A percentile compares a stretch with the other conserved stretches of the same genome.
phyloP scores from a whole-genome alignment of 495 filamentous ascomycete species.

The Penicillium taxi region DNA sequence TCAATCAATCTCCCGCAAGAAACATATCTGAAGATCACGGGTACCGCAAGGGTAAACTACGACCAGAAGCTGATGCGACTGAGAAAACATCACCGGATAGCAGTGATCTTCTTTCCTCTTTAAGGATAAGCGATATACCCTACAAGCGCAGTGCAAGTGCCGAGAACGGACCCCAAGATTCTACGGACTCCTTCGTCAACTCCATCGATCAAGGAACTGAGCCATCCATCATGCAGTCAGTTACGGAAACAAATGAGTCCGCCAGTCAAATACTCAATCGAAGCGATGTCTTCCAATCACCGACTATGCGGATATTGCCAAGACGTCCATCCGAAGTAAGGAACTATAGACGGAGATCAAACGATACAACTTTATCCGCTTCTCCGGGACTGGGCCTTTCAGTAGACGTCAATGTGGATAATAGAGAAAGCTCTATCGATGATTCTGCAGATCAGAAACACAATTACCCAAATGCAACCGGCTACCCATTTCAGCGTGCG shows the following conservation, averaged over 20 bases:
- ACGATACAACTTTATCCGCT: conserved; percentile 35
- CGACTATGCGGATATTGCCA: conserved; percentile 51
- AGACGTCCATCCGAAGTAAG: conserved; percentile 21
- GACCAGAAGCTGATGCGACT: conserved; percentile 12
- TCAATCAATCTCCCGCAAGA: conserved; percentile 55
- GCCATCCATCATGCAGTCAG: conserved; percentile 63
- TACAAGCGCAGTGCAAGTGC: conserved; percentile 51
- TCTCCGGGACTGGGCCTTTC: conserved; percentile 10
- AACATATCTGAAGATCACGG: conserved; percentile 6
- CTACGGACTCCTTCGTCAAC: conserved; percentile 70
- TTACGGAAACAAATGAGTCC: conserved; percentile 66
- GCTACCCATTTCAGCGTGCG: conserved; percentile 77
- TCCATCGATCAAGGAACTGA: conserved; percentile 60
- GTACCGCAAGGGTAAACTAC: neutral
- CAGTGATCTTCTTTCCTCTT: conserved; percentile 19
- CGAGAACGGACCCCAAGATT: conserved; percentile 51
- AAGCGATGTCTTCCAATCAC: conserved; percentile 85
- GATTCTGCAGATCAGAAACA: conserved; percentile 19
- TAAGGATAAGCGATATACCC: conserved; percentile 7
- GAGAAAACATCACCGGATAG: conserved; percentile 25
- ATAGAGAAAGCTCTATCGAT: conserved; percentile 9
- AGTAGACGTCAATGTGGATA: neutral
- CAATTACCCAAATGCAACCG: conserved; percentile 1
- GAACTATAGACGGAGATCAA: conserved; percentile 28
- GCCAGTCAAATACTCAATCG: conserved; percentile 83